phyloP scores from a whole-genome alignment of 768 basidiomycete species.

The Termitomyces sp. region DNA sequence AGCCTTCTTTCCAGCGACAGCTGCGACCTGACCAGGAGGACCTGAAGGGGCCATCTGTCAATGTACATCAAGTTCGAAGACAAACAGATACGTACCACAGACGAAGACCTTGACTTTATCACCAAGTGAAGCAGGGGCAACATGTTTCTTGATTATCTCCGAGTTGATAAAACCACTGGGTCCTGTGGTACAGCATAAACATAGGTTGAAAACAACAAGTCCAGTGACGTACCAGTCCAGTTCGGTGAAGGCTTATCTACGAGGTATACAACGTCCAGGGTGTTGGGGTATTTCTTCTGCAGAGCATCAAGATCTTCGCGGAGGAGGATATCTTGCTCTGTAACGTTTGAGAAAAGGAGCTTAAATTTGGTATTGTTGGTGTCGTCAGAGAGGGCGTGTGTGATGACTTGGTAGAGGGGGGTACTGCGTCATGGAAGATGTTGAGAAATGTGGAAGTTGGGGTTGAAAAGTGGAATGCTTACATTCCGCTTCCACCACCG shows the following conservation, averaged over 20 bases:
- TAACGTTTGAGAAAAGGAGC: constrained; percentile 85
- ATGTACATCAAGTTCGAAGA: constrained; percentile 2
- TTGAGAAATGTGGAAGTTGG: not conserved
- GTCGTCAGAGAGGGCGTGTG: constrained; percentile 65
- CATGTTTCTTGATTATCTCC: constrained; percentile 69
- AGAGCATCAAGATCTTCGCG: constrained; percentile 70
- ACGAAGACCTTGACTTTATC: constrained; percentile 88
- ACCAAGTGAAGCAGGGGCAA: constrained; percentile 55
- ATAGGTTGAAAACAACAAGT: not conserved
- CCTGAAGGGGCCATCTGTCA: constrained; percentile 31
- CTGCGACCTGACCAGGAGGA: constrained; percentile 85
- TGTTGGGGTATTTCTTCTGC: constrained; percentile 62
- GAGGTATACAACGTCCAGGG: constrained; percentile 79
- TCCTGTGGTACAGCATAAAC: constrained; percentile 28
- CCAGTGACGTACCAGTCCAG: constrained; percentile 45
- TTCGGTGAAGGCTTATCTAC: constrained; percentile 66
- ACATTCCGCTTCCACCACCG: constrained; percentile 94
- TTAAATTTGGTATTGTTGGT: constrained; percentile 93
- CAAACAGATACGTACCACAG: constrained; percentile 57
- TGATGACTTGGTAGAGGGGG: constrained; percentile 79
- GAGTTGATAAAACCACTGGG: constrained; percentile 69
- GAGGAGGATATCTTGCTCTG: constrained; percentile 87
- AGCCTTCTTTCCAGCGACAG: constrained; percentile 84
- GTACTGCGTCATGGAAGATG: constrained; percentile 39
- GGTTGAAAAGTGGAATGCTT: constrained; percentile 16